phyloP scores from a whole-genome alignment of 371 early-diverging fungal genomes.

The Mortierella sp. region DNA sequence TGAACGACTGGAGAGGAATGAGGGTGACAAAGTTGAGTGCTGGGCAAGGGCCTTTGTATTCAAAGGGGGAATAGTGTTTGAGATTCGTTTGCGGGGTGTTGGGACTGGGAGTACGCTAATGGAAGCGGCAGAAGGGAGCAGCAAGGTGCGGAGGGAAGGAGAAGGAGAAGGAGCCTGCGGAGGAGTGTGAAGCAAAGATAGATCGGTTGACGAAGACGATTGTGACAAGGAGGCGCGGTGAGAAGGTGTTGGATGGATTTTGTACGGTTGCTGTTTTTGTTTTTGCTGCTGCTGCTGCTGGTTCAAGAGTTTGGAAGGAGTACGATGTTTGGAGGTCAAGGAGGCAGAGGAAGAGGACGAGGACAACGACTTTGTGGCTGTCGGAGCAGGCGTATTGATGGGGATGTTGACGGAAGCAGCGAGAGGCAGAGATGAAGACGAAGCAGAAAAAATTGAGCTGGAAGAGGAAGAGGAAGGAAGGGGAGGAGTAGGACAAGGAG shows the following conservation, averaged over 20 bases:
- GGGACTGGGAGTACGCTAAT: constrained; percentile 12
- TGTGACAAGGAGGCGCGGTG: constrained; percentile 12
- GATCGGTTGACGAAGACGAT: constrained; percentile 15
- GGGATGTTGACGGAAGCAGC: constrained; percentile 34
- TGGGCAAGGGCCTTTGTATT: constrained; percentile 24
- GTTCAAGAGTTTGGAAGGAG: not conserved
- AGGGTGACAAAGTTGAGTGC: constrained; percentile 12
- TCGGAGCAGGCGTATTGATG: constrained; percentile 28
- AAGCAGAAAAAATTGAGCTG: constrained; percentile 21
- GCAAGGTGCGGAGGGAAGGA: constrained; percentile 19
- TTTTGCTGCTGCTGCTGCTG: constrained; percentile 21
- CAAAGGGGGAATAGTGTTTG: constrained; percentile 24
- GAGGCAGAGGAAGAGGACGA: constrained; percentile 18
- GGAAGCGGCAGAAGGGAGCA: constrained; percentile 28
- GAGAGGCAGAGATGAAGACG: constrained; percentile 42
- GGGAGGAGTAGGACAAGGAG: constrained; percentile 23
- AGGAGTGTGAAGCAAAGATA: constrained; percentile 10
- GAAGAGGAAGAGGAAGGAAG: constrained; percentile 11
- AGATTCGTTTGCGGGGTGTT: constrained; percentile 21
- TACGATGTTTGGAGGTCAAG: constrained; percentile 21
- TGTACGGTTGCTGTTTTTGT: not conserved
- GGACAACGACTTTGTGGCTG: constrained; percentile 13
- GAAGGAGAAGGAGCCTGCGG: constrained; percentile 8
- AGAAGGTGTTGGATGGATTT: not conserved
- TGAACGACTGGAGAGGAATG: constrained; percentile 29